A percentile compares a stretch with the other conserved stretches of the same genome.
phyloP scores from a whole-genome alignment of 129 eudicot genomes.

The Flaveria sonorensis region DNA sequence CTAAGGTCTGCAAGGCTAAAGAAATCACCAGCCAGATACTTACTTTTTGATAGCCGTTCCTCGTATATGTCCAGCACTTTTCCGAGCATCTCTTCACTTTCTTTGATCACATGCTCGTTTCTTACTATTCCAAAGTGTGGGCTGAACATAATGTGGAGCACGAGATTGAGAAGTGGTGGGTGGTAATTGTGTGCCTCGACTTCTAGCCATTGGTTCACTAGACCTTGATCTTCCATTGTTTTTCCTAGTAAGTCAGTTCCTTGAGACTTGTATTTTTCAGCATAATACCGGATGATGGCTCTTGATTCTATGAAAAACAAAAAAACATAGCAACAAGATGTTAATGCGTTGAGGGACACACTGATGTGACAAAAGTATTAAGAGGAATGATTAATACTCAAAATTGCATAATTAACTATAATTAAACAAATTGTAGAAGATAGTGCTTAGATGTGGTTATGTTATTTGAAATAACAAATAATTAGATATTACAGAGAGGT shows the following conservation, averaged over 20 bases:
- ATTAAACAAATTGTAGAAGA: background rate
- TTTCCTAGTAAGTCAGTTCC: slow-evolving; percentile 62
- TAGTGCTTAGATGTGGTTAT: background rate
- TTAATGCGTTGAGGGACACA: background rate
- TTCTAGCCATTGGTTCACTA: slow-evolving; percentile 68
- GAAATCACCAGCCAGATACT: slow-evolving; percentile 79
- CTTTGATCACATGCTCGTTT: slow-evolving; percentile 43
- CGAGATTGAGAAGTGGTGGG: slow-evolving; percentile 49
- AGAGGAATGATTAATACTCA: background rate
- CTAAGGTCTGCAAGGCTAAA: slow-evolving; percentile 72
- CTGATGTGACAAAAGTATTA: background rate
- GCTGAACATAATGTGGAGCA: slow-evolving; percentile 44
- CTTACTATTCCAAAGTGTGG: slow-evolving; percentile 36
- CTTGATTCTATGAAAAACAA: slow-evolving; percentile 48
- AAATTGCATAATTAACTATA: background rate
- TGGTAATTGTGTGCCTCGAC: slow-evolving; percentile 58
- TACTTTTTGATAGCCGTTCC: slow-evolving; percentile 54
- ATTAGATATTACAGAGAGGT: no score
- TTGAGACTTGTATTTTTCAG: slow-evolving; percentile 62
- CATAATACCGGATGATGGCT: slow-evolving; percentile 66
- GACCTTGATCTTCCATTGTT: slow-evolving; percentile 57
- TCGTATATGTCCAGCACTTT: slow-evolving; percentile 65
- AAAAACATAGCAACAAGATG: background rate
- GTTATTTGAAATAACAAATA: no score
- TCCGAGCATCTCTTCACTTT: slow-evolving; percentile 52